phyloP scores from a whole-genome alignment of 257 asterid genomes.

The Ajuga chamaepitys region DNA sequence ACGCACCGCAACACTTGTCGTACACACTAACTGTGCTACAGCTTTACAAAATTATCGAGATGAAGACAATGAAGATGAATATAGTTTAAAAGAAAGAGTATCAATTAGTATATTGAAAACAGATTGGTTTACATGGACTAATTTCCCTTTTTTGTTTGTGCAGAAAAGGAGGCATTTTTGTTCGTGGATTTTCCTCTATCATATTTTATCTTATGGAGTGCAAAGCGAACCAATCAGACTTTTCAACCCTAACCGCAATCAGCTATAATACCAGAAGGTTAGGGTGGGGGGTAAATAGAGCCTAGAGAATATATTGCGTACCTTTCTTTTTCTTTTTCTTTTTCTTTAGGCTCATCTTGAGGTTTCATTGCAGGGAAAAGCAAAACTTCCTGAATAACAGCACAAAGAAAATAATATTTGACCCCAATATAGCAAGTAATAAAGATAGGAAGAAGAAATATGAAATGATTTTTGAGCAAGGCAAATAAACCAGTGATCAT shows the following conservation, averaged over 20 bases:
- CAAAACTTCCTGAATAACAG: constrained; percentile 62
- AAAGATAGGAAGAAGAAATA: background rate
- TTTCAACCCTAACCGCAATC: background rate
- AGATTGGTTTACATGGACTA: background rate
- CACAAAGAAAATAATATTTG: background rate
- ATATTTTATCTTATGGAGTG: background rate
- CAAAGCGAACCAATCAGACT: background rate
- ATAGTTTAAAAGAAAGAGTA: background rate
- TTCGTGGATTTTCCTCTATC: background rate
- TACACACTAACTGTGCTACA: background rate
- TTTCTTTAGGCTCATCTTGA: constrained; percentile 58
- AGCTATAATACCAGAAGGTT: background rate
- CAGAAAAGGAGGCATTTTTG: background rate
- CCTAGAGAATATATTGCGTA: constrained; percentile 2
- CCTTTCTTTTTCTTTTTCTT: constrained; percentile 38
- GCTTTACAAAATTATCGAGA: background rate
- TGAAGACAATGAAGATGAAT: background rate
- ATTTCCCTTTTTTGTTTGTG: background rate
- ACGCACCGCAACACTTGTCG: background rate
- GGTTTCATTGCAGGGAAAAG: constrained; percentile 94
- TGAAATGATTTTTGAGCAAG: background rate
- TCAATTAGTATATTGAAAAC: background rate
- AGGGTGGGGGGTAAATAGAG: background rate
- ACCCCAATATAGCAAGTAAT: background rate
- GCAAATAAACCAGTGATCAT: background rate